These are phyloP conservation scores for Paecilomyces sp. DNA, from an alignment of 2,329 filamentous ascomycete species.

Conservation along the genomic window DNA sequence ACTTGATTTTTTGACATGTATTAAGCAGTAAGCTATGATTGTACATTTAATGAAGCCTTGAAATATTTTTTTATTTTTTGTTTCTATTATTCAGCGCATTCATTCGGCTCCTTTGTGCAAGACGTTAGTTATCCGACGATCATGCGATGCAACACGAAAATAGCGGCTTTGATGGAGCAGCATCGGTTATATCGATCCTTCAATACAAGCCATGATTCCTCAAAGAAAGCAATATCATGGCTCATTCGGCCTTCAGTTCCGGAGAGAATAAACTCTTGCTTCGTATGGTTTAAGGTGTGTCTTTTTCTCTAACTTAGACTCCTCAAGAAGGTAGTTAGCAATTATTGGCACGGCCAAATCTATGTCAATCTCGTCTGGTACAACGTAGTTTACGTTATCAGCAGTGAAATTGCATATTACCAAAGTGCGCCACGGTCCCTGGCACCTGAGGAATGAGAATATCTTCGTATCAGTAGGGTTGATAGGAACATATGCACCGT, in stretches of 20 bases:
- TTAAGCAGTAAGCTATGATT: no score
- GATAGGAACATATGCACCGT: slow-evolving; percentile 11
- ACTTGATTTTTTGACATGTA: no score
- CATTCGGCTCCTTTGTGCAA: no score
- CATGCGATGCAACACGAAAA: no score
- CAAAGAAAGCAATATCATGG: neutral
- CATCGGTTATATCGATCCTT: no score
- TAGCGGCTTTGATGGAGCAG: no score
- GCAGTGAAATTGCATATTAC: slow-evolving; percentile 9
- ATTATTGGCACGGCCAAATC: slow-evolving; percentile 10
- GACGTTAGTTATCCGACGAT: no score
- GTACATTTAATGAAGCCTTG: no score
- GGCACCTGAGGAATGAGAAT: slow-evolving; percentile 9
- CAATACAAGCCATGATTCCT: neutral
- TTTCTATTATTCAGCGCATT: no score
- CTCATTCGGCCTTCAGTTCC: slow-evolving; percentile 4
- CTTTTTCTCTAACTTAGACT: slow-evolving; percentile 2
- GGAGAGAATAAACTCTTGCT: slow-evolving; percentile 10
- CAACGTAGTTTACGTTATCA: slow-evolving; percentile 2
- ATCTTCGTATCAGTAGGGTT: slow-evolving; percentile 8
- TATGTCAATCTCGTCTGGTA: slow-evolving; percentile 10
- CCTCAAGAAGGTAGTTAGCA: slow-evolving; percentile 8
- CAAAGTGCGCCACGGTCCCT: slow-evolving; percentile 9
- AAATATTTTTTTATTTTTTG: no score
- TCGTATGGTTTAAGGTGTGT: slow-evolving; percentile 8